A percentile compares a stretch with the other conserved stretches of the same genome.
phyloP scores from a whole-genome alignment of 192 early-diverging fungal genomes.

The Dissophora globulifera region DNA sequence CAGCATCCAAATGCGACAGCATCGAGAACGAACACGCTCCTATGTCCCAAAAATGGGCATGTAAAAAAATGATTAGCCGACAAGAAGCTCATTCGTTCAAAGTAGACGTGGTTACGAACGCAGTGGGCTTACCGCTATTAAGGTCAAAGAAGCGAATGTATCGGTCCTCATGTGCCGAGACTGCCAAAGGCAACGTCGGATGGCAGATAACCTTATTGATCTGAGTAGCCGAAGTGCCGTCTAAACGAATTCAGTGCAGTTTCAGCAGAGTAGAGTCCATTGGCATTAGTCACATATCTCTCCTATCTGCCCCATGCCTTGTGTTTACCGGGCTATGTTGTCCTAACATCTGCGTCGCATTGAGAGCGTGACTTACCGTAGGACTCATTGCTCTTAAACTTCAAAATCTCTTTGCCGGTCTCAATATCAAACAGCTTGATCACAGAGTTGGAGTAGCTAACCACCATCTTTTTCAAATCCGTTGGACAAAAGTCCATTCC shows the following conservation, averaged over 20 bases:
- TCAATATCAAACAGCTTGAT: constrained; percentile 84
- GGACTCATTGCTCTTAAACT: constrained; percentile 65
- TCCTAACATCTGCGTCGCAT: too few species aligned
- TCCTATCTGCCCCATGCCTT: too few species aligned
- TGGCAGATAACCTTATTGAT: constrained; percentile 81
- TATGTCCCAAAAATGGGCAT: too few species aligned
- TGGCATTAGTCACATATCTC: too few species aligned
- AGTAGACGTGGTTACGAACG: neutral
- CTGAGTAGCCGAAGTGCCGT: constrained; percentile 72
- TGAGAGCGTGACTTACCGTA: constrained; percentile 71
- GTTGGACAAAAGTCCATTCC: constrained; percentile 74
- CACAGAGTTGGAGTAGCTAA: constrained; percentile 70
- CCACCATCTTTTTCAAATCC: constrained; percentile 67
- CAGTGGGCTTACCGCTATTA: constrained; percentile 65
- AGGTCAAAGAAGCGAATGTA: constrained; percentile 80
- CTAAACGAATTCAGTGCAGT: too few species aligned
- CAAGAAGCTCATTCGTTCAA: too few species aligned
- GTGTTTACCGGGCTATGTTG: too few species aligned
- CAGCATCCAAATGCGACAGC: constrained; percentile 73
- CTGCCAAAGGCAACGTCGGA: constrained; percentile 75
- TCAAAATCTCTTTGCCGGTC: constrained; percentile 68
- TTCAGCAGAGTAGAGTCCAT: too few species aligned
- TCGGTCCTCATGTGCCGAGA: constrained; percentile 84
- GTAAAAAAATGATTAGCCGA: too few species aligned
- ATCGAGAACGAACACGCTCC: constrained; percentile 71